These are phyloP conservation scores for Erythrobasidium hasegawianum DNA, from an alignment of 1,284 basidiomycete genomes.

Conservation along the genomic window DNA sequence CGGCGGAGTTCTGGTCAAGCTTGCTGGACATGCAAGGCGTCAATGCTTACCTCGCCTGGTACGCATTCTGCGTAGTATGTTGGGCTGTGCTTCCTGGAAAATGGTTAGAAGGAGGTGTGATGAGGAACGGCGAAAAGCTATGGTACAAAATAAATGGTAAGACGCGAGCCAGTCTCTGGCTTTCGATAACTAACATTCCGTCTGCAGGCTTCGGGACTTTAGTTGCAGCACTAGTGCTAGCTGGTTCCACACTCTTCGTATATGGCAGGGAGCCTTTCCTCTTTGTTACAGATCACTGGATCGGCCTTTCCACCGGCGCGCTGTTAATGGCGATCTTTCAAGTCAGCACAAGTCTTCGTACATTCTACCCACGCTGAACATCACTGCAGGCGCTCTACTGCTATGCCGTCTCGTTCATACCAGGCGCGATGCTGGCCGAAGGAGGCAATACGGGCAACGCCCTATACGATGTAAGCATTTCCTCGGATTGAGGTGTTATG, in stretches of 20 bases:
- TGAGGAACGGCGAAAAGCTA: conserved; percentile 70
- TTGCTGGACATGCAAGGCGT: conserved; percentile 78
- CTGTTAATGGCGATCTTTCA: conserved; percentile 74
- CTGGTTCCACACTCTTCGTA: conserved; percentile 63
- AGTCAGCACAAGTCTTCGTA: conserved; percentile 35
- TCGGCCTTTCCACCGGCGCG: conserved; percentile 81
- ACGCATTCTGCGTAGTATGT: conserved; percentile 73
- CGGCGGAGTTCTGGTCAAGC: conserved; percentile 61
- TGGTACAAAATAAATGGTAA: conserved; percentile 93
- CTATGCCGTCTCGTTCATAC: conserved; percentile 68
- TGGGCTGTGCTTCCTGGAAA: conserved; percentile 86
- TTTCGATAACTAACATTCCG: background rate
- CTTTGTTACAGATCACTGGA: conserved; percentile 86
- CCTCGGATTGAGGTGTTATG: no score
- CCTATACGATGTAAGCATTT: conserved; percentile 87
- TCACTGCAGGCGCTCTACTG: conserved; percentile 58
- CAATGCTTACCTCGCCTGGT: conserved; percentile 81
- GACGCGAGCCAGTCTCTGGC: background rate
- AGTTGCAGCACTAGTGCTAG: conserved; percentile 69
- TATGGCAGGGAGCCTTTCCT: conserved; percentile 77
- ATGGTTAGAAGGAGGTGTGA: conserved; percentile 69
- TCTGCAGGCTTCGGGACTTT: conserved; percentile 76
- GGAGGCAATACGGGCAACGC: conserved; percentile 86
- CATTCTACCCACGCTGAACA: background rate
- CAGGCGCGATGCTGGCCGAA: conserved; percentile 66